Percentiles rank a stretch among this genome's conserved stretches.
phyloP scores from a whole-genome alignment of 2,329 filamentous ascomycete species.

The Pseudogymnoascus sp. region DNA sequence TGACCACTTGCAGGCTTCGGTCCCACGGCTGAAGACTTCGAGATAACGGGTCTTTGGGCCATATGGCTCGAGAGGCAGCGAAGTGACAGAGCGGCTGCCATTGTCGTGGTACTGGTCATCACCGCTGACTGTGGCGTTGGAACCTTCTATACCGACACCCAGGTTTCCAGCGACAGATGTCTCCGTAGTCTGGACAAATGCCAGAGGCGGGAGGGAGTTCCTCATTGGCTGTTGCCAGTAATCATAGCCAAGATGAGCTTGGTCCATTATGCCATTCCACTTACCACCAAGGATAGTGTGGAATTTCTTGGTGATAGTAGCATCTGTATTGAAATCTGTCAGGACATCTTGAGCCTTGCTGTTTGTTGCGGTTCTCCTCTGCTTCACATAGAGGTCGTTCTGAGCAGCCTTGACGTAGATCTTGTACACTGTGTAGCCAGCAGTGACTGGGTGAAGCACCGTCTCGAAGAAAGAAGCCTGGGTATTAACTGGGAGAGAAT shows the following conservation, averaged over 20 bases:
- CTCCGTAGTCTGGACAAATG: constrained; percentile 50
- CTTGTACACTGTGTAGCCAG: constrained; percentile 48
- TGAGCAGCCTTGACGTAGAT: constrained; percentile 42
- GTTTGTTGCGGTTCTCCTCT: constrained; percentile 51
- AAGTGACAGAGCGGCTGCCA: constrained; percentile 42
- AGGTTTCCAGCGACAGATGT: constrained; percentile 53
- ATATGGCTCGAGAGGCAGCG: constrained; percentile 52
- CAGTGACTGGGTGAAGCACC: constrained; percentile 51
- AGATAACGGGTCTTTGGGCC: constrained; percentile 50
- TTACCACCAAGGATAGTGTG: constrained; percentile 52
- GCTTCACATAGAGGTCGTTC: constrained; percentile 47
- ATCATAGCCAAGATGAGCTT: constrained; percentile 48
- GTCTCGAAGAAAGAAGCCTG: constrained; percentile 56
- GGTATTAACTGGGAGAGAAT: constrained; percentile 39
- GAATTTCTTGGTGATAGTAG: constrained; percentile 47
- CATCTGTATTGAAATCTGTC: constrained; percentile 47
- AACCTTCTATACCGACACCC: constrained; percentile 55
- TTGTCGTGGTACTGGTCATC: constrained; percentile 56
- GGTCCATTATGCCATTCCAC: constrained; percentile 55
- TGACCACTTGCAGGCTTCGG: constrained; percentile 41
- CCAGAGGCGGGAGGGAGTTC: constrained; percentile 54
- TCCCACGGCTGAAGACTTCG: constrained; percentile 55
- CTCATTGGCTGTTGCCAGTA: constrained; percentile 67
- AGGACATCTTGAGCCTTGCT: constrained; percentile 43
- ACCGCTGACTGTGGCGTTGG: constrained; percentile 58